Percentiles rank a stretch among this genome's conserved stretches.
phyloP scores from a whole-genome alignment of 345 rosid genomes.

The Linum tenue region DNA sequence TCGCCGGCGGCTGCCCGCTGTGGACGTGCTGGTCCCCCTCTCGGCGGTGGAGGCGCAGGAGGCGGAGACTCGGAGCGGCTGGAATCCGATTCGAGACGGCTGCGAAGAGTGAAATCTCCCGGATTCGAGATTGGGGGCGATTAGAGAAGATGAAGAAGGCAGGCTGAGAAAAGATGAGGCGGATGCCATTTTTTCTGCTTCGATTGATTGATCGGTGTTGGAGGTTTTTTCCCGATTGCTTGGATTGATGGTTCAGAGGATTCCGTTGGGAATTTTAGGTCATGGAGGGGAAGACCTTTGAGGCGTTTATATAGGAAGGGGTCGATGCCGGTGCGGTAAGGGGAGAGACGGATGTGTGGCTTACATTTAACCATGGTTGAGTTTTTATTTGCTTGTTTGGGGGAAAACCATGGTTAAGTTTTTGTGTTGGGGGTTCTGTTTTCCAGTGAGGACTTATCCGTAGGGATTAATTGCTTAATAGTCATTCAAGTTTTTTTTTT shows the following conservation, averaged over 20 bases:
- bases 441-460: conserved; percentile 26
- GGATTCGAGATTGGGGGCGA: conserved; percentile 6
- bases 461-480: neutral
- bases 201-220: neutral
- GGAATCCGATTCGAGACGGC: conserved; percentile 23
- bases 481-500: too few relatives aligned
- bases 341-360: neutral
- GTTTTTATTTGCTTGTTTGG: neutral
- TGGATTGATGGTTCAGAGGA: neutral
- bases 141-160: conserved; percentile 13
- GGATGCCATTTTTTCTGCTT: conserved; percentile 16
- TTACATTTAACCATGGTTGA: conserved; percentile 23
- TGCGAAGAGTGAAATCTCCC: neutral
- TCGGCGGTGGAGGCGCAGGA: conserved; percentile 33
- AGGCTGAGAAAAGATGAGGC: conserved; percentile 15
- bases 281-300: neutral
- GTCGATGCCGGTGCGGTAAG: too few relatives aligned
- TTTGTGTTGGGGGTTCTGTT: conserved; percentile 1
- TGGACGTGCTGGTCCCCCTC: conserved; percentile 10
- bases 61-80: conserved; percentile 30
- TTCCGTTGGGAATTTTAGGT: neutral
- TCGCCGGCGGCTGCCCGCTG: neutral
- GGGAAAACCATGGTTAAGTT: conserved; percentile 12
- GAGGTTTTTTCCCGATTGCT: neutral
- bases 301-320: conserved; percentile 10